Evolutionary conservation across 495 filamentous ascomycete species (phyloP), one percentile per base, ranked within the genome.

Genomic region (Hyaloscypha finlandica): DNA sequence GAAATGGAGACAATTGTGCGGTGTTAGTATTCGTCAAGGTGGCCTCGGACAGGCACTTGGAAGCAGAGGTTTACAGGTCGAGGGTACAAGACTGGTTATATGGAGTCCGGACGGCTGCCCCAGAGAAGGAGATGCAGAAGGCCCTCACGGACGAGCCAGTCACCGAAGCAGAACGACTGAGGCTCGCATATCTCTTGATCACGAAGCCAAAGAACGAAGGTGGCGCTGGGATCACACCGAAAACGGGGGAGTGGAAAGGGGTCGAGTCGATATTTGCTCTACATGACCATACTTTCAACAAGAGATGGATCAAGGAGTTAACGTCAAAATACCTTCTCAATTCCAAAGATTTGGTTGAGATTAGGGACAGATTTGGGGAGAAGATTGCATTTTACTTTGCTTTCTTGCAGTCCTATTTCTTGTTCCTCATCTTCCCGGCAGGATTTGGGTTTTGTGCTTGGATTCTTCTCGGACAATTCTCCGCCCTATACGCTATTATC

Each of bases 321-420:
- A 90, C 87, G 68, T 86, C 84, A 35, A 92, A 90, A 76, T 96
- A 91, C 63, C 86, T 92, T 64, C 83, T 98, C 20, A 88, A 86
- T 25, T 81, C 86, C 1, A 84, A 89, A 37, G 96, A 99, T 66
- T 76, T 98, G 48, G 88, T 90, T 68, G 86, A 89, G 61, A 96
- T 99, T 63, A 84, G 92, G n/a, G 85, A 96, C 76, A 86, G 88
- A 37, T 92, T 97, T 68, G 95, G 95, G 63, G 96, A 98, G 79
- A 93, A 90, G 77, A 92, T 98, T 63, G 95, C 91, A 30, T 97
- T 93, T 73, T 99, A 99, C 79, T 99, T 99, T 74, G 90, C 96
- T 3, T 99, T 99, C 76, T 80, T 97, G 62, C 93, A 97, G 79
- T 89, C 90, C 0, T 99, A 99, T 77, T 96, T 97, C 73, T 79